Base-by-base conservation (phyloP, 129 eudicot genomes). In the Artemisia tridentata region DNA sequence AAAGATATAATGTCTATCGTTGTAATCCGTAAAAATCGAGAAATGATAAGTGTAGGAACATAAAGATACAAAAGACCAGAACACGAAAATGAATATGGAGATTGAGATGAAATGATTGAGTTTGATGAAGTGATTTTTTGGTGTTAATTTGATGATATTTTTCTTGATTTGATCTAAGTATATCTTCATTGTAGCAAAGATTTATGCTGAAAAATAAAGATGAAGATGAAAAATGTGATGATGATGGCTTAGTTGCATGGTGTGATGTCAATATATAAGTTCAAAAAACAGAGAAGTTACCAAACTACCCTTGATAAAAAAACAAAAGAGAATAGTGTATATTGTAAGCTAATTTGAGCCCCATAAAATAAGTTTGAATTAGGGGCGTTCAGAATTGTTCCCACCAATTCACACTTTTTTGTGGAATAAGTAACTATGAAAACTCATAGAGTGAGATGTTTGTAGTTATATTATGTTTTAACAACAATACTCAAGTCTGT, bases 1-100 rank as follows among this genome's bases (percentile, higher is more conserved):
- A 84, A 88, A 88, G 17, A 86, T 66, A 75, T 82, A 84, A 75
- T 86, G 85, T 64, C 91, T 84, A 29, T 81, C 89, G 41, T 41
- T 46, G 66, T 57, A 78, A 77, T 63, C 75, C 43, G 73, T 72
- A 58, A 85, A 79, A 7, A 3, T 48, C 65, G 68, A 52, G 69
- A 78, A 65, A 63, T 67, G 49, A 78, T 51, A 75, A 78, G 62
- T 45, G 69, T 64, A 18, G 50, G 54, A 76, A 76, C 16, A 73
- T 59, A 72, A 47, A 45, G 38, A 70, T 59, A 31, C 45, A 49
- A 13, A 57, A 68, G 34, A 68, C 0, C 67, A 68, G 74, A 67
- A 41, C 27, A 84, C 25, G 49, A 88, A 50, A 11, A 82, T 68
- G 38, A 65, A 65, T 11, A 72, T 7, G n/a, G 78, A 78, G 63